Percentiles rank a stretch among this genome's conserved stretches.
Evolutionary conservation across 768 basidiomycete species (phyloP).

Genomic region (Pulveroboletus sp.): DNA sequence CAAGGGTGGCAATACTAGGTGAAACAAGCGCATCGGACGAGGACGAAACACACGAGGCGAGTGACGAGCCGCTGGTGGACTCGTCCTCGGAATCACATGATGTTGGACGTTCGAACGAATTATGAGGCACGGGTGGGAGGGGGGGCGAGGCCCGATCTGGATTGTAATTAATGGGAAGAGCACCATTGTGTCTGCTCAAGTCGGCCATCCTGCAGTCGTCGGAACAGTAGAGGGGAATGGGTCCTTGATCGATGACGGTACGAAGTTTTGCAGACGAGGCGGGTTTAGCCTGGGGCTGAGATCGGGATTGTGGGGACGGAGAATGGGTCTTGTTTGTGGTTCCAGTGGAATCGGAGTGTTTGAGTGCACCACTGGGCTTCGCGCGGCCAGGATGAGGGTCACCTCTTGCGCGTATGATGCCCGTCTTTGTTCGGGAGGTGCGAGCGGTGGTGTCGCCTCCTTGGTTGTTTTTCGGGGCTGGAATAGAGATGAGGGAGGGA

Average conservation of each 20-base stretch:
- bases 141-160: constrained; percentile 41
- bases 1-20: constrained; percentile 36
- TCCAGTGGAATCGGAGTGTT: constrained; percentile 30
- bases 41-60: constrained; percentile 30
- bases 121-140: constrained; percentile 39
- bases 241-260: constrained; percentile 73
- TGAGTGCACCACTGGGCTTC: constrained; percentile 54
- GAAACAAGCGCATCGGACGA: constrained; percentile 21
- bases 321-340: constrained; percentile 15
- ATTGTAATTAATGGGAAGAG: constrained; percentile 43
- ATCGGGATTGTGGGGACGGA: constrained; percentile 19
- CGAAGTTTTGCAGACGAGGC: constrained; percentile 45
- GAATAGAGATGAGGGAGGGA: constrained; percentile 3
- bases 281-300: constrained; percentile 20
- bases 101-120: constrained; percentile 27
- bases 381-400: constrained; percentile 59
- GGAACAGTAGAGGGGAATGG: constrained; percentile 82
- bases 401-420: constrained; percentile 33
- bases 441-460: constrained; percentile 18
- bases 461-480: constrained; percentile 26
- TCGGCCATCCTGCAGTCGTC: constrained; percentile 68
- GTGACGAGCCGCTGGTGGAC: constrained; percentile 37
- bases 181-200: constrained; percentile 38
- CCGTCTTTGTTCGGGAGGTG: constrained; percentile 34
- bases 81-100: constrained; percentile 38